phyloP scores from a whole-genome alignment of 331 rosid genomes.

The Phaseolus coccineus region DNA sequence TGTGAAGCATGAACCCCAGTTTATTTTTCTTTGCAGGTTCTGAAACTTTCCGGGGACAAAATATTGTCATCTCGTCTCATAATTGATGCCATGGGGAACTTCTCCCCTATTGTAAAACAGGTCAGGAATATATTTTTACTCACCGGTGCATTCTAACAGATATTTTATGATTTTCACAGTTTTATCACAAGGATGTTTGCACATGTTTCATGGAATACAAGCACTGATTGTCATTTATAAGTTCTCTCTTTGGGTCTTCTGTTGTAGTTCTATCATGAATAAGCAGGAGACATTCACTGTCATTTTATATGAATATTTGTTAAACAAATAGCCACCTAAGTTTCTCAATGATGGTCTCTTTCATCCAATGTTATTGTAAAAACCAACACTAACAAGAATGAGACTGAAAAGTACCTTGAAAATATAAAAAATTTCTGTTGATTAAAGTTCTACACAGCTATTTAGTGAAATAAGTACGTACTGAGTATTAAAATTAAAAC shows the following conservation, averaged over 20 bases:
- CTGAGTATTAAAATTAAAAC: slow-evolving; percentile 14
- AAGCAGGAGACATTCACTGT: slow-evolving; percentile 17
- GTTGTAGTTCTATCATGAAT: slow-evolving; percentile 2
- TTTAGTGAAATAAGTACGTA: not conserved
- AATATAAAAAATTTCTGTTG: not conserved
- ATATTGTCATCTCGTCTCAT: slow-evolving; percentile 76
- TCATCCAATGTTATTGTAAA: not conserved
- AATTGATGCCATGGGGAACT: slow-evolving; percentile 98
- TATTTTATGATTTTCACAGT: slow-evolving; percentile 15
- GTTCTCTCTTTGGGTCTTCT: slow-evolving; percentile 15
- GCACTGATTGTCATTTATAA: not conserved
- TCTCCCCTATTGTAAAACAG: slow-evolving; percentile 94
- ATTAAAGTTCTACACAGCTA: slow-evolving; percentile 1
- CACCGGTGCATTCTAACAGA: not conserved
- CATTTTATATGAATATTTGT: slow-evolving; percentile 24
- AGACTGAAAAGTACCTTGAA: not conserved
- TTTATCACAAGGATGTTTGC: not conserved
- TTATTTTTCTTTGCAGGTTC: slow-evolving; percentile 52
- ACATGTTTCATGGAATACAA: not conserved
- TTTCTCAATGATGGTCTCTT: not conserved
- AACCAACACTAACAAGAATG: slow-evolving; percentile 28
- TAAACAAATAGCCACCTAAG: not conserved
- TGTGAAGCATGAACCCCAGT: not conserved
- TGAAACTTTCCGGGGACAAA: slow-evolving; percentile 72
- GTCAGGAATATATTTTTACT: slow-evolving; percentile 45